These are phyloP conservation scores for Cyclotella sp. DNA, from an alignment of 108 stramenopile species.

Conservation along the genomic window DNA sequence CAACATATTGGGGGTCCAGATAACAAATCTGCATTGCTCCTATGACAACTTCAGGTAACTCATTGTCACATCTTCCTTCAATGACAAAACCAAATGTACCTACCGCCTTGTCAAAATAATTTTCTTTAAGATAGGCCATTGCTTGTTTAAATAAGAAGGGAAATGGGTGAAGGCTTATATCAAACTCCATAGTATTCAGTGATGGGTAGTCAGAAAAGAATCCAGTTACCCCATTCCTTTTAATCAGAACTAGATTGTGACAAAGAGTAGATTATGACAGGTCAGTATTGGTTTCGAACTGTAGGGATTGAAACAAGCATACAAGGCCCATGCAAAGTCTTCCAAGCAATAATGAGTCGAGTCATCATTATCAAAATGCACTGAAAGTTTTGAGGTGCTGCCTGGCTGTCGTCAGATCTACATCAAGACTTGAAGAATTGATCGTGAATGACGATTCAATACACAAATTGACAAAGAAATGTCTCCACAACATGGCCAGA, in stretches of 20 bases:
- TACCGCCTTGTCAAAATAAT: constrained; percentile 71
- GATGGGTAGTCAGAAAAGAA: constrained; percentile 77
- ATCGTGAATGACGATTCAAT: too few relatives aligned
- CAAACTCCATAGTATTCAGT: constrained; percentile 79
- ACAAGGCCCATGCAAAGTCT: too few relatives aligned
- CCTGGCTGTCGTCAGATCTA: too few relatives aligned
- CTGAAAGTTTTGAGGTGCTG: too few relatives aligned
- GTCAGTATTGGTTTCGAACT: neutral
- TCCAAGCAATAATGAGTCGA: too few relatives aligned
- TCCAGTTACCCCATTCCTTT: constrained; percentile 78
- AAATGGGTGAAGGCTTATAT: constrained; percentile 83
- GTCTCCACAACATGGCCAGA: too few relatives aligned
- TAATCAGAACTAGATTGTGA: constrained; percentile 76
- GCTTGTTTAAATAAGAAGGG: constrained; percentile 85
- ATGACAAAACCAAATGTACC: constrained; percentile 81
- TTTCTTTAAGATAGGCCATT: constrained; percentile 80
- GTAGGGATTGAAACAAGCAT: neutral
- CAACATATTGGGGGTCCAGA: constrained; percentile 66
- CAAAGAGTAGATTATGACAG: neutral
- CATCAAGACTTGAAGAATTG: too few relatives aligned
- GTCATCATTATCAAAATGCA: too few relatives aligned
- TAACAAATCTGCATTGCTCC: constrained; percentile 74
- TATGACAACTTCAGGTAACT: constrained; percentile 78
- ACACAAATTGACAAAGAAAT: too few relatives aligned
- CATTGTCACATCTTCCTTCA: constrained; percentile 80